These are phyloP conservation scores for Colletotrichum chrysophilum DNA, from an alignment of 2,329 filamentous ascomycete species.

Conservation along the genomic window DNA sequence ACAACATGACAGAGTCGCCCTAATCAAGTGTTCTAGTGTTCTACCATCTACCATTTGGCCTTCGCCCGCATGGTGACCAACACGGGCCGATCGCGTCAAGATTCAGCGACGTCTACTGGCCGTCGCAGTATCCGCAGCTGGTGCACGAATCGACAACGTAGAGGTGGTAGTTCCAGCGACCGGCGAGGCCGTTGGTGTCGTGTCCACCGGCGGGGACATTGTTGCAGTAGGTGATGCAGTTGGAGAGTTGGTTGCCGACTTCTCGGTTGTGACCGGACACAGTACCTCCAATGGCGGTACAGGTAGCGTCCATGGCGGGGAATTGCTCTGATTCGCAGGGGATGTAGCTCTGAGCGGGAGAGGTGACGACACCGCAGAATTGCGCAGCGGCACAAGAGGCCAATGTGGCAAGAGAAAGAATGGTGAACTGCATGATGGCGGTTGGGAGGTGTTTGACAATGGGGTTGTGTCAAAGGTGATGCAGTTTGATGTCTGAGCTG, in stretches of 20 bases:
- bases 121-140: not conserved
- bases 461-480: not conserved
- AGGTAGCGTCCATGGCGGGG: not conserved
- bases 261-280: not conserved
- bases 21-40: not conserved
- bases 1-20: not conserved
- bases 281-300: not conserved
- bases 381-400: not conserved
- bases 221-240: constrained; percentile 12
- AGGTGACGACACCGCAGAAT: not conserved
- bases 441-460: not conserved
- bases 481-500: not conserved
- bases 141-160: not conserved
- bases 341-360: not conserved
- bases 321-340: not conserved
- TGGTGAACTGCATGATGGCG: not conserved
- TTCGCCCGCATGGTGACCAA: not conserved
- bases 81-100: not conserved
- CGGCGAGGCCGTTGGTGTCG: not conserved
- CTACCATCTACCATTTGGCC: not conserved
- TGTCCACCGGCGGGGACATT: not conserved
- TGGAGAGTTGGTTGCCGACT: not conserved
- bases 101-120: not conserved
- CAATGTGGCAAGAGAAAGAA: not conserved
- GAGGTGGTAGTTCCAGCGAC: not conserved